phyloP scores from a whole-genome alignment of 805 yeast species.

The Lipomyces sp. region DNA sequence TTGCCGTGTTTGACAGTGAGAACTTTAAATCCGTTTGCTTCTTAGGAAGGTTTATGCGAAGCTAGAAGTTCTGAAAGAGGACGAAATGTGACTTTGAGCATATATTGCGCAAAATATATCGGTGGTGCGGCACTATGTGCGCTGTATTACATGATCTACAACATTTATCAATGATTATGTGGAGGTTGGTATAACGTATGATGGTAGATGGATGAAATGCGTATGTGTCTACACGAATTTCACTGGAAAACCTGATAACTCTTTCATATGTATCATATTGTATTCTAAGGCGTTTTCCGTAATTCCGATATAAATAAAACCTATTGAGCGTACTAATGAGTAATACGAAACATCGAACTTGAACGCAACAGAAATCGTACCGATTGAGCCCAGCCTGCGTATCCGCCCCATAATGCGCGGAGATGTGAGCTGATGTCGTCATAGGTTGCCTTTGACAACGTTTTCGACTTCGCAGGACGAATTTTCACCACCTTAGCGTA shows the following conservation, averaged over 20 bases:
- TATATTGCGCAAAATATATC: neutral
- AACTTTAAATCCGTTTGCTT: conserved; percentile 79
- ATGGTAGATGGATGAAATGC: conserved; percentile 2
- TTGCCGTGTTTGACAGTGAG: conserved; percentile 93
- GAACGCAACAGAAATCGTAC: conserved; percentile 46
- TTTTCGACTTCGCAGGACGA: conserved; percentile 46
- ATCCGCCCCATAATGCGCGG: conserved; percentile 76
- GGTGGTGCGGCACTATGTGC: neutral
- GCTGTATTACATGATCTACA: neutral
- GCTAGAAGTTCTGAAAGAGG: neutral
- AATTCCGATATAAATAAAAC: conserved; percentile 30
- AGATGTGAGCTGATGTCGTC: conserved; percentile 64
- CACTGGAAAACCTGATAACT: conserved; percentile 1
- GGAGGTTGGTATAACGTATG: neutral
- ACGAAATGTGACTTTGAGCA: neutral
- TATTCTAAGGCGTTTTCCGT: neutral
- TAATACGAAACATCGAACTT: neutral
- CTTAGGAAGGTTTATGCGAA: conserved; percentile 6
- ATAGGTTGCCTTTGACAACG: conserved; percentile 59
- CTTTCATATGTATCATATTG: neutral
- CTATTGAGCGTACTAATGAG: neutral
- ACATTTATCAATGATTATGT: conserved; percentile 2
- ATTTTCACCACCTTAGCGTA: conserved; percentile 40
- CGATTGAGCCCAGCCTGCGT: conserved; percentile 99
- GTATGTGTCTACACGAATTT: neutral